phyloP scores from a whole-genome alignment of 1,139 yeast species.

The Hyphopichia buzzinii region DNA sequence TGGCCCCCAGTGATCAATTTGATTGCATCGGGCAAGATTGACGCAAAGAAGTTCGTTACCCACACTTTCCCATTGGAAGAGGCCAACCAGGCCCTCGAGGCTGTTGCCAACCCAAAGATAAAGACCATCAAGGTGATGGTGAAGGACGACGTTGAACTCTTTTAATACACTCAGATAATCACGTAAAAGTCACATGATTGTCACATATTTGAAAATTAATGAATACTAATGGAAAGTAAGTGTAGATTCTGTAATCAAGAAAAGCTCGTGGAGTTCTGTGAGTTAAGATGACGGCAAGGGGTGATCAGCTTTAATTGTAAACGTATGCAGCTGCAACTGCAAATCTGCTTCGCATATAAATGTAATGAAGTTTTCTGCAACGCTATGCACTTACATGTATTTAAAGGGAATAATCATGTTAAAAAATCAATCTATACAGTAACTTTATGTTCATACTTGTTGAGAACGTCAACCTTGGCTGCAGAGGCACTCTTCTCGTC shows the following conservation, averaged over 20 bases:
- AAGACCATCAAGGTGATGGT: constrained; percentile 11
- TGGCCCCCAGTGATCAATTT: constrained; percentile 32
- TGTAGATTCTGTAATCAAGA: too few relatives aligned
- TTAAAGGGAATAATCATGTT: neutral
- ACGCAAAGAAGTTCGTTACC: constrained; percentile 25
- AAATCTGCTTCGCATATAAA: too few relatives aligned
- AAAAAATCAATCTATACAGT: neutral
- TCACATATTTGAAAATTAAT: too few relatives aligned
- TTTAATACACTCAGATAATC: too few relatives aligned
- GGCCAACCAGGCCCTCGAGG: constrained; percentile 23
- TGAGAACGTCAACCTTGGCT: constrained; percentile 35
- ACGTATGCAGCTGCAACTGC: too few relatives aligned
- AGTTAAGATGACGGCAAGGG: too few relatives aligned
- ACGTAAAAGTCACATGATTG: too few relatives aligned
- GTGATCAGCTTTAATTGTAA: too few relatives aligned
- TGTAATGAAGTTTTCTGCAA: neutral
- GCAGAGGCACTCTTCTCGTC: constrained; percentile 40
- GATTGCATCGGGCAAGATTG: constrained; percentile 21
- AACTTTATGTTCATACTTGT: constrained; percentile 21
- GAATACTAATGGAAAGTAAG: too few relatives aligned
- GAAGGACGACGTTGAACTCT: constrained; percentile 10
- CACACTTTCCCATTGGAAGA: constrained; percentile 25
- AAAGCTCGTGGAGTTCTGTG: too few relatives aligned
- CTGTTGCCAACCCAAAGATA: constrained; percentile 21
- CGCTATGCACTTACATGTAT: neutral